Conservation (phyloP, 805 yeast genomes). For the Saccharomycopsis malanga region DNA sequence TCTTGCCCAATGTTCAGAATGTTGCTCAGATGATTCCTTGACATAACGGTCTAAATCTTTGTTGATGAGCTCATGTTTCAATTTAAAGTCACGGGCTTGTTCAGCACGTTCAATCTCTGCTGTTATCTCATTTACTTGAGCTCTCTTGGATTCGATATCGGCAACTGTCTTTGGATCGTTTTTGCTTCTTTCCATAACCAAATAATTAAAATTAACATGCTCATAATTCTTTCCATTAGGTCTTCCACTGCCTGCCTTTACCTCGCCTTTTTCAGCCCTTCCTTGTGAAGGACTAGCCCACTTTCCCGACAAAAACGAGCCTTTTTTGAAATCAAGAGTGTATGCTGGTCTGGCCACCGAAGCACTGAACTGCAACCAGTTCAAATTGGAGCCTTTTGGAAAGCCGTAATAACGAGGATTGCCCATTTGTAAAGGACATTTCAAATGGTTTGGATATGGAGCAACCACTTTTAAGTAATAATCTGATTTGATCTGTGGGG, state of each 20-base stretch:
- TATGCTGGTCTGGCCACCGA: slow-evolving; percentile 71
- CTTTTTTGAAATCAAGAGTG: slow-evolving; percentile 78
- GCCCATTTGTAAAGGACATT: slow-evolving; percentile 78
- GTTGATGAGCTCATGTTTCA: slow-evolving; percentile 7
- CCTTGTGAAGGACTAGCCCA: slow-evolving; percentile 63
- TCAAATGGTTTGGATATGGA: slow-evolving; percentile 85
- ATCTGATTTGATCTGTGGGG: slow-evolving; percentile 27
- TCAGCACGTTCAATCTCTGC: slow-evolving; percentile 21
- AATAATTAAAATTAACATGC: slow-evolving; percentile 63
- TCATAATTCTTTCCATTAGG: slow-evolving; percentile 66
- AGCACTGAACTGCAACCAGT: slow-evolving; percentile 71
- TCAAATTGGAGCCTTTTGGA: slow-evolving; percentile 49
- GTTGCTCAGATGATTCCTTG: too few species aligned
- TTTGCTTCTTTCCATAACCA: slow-evolving; percentile 56
- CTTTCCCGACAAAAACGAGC: slow-evolving; percentile 59
- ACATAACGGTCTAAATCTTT: too few species aligned
- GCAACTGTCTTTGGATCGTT: slow-evolving; percentile 37
- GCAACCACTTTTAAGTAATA: slow-evolving; percentile 65
- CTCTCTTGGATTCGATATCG: slow-evolving; percentile 37
- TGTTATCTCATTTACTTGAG: slow-evolving; percentile 22
- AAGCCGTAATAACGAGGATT: slow-evolving; percentile 59
- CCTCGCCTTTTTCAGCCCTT: slow-evolving; percentile 38
- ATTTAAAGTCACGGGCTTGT: not conserved
- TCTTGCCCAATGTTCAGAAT: slow-evolving; percentile 56
- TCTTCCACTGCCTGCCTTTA: slow-evolving; percentile 69